Base-by-base conservation (phyloP, 164 flowering plant genomes). In the Cinnamomum micranthum region DNA sequence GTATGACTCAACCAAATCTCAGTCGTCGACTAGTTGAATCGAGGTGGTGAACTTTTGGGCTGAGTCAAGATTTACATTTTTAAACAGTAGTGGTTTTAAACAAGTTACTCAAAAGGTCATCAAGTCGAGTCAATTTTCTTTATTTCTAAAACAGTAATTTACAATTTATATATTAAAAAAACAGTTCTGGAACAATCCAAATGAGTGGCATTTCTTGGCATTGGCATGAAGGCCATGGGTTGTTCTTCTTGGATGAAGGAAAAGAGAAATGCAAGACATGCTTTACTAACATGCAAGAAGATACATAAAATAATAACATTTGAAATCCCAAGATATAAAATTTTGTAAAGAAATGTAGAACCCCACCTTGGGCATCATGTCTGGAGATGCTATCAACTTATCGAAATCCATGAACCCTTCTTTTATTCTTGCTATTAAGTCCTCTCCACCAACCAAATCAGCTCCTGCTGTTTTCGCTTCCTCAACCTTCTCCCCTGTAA, bases 401-500 rank as follows among this genome's bases (percentile, higher is more conserved):
- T 95, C 99, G 33, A 95, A 95, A 7, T 93, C 98, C 97, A 95
- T 92, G 79, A 91, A 92, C 72, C 98, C 99, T 77, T 82, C 94
- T 82, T 90, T 95, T 76, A 95, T 95, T 80, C 89, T 90, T 81
- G 84, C 83, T 73, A 95, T 91, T 86, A 95, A 83, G 74, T 95
- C 98, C 58, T 89, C 97, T 59, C 97, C 97, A 63, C 99, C 99
- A 75, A 95, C 98, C 77, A 95, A 47, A 82, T 95, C 99, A 78
- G 99, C 99, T 82, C 99, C 99, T 7, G 98, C 95, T 85, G 78
- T 89, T 85, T 86, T 91, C 71, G 99, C 99, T 84, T 95, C 98
- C 74, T 95, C 99, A 47, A 93, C 75, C 86, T 86, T 93, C 73
- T 95, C 99, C 83, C 98, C 99, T 93, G 81, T 41, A 75, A 14